A percentile compares a stretch with the other conserved stretches of the same genome.
Conservation (phyloP, 129 eudicot species). For the Arctium lappa region DNA sequence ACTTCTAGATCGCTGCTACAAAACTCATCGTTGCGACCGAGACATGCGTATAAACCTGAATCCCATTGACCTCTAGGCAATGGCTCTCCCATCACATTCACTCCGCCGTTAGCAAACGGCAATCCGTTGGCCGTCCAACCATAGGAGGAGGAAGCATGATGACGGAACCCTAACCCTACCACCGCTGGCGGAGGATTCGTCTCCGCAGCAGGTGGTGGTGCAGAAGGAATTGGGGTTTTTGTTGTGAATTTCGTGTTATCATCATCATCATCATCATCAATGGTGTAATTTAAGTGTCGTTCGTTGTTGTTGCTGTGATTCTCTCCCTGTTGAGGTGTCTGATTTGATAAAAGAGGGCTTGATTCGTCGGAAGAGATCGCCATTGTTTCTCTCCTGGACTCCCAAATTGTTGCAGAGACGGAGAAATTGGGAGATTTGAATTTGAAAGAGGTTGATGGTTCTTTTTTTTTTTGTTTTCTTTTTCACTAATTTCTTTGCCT, state of each 20-base stretch:
- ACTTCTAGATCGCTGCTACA: constrained; percentile 98
- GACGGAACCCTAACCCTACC: neutral
- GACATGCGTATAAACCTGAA: constrained; percentile 59
- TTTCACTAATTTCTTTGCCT: neutral
- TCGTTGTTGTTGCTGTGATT: constrained; percentile 11
- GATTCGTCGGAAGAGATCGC: constrained; percentile 50
- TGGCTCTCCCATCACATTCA: constrained; percentile 51
- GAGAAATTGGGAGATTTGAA: neutral
- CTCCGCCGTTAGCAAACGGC: constrained; percentile 42
- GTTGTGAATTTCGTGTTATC: constrained; percentile 12
- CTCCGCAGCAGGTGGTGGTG: constrained; percentile 16
- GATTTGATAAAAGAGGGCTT: constrained; percentile 56
- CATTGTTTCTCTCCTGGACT: neutral
- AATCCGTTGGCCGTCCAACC: constrained; percentile 84
- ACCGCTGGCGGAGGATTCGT: constrained; percentile 20
- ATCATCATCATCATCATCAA: neutral
- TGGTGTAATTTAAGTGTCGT: neutral
- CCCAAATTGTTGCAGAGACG: neutral
- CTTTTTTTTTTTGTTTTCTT: too few relatives aligned
- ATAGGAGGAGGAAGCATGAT: neutral
- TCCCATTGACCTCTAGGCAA: constrained; percentile 59
- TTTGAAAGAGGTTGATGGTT: neutral
- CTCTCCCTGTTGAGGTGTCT: neutral
- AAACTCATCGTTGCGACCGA: constrained; percentile 74
- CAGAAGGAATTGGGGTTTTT: constrained; percentile 19